phyloP scores from a whole-genome alignment of 192 early-diverging fungal species.

The Phlyctochytrium planicorne region DNA sequence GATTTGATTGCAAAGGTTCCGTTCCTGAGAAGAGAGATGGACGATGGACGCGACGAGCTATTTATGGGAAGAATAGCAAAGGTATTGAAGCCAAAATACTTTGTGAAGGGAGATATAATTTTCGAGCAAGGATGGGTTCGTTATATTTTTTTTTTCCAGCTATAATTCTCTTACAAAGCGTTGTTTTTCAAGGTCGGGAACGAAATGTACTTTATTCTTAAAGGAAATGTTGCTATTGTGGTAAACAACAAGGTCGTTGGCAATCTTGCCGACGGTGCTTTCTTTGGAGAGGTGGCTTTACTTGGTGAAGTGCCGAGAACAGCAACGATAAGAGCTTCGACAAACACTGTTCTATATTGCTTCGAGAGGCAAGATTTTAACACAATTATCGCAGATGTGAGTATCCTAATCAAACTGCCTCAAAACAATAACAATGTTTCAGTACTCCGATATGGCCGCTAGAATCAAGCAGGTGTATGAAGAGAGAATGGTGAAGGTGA shows the following conservation, averaged over 20 bases:
- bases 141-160: constrained; percentile 7
- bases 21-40: constrained; percentile 41
- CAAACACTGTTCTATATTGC: constrained; percentile 36
- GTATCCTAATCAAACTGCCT: neutral
- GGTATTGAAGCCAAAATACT: constrained; percentile 38
- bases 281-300: constrained; percentile 47
- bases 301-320: constrained; percentile 47
- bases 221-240: constrained; percentile 36
- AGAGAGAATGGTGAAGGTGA: constrained; percentile 45
- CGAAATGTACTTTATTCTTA: constrained; percentile 49
- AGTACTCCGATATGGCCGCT: constrained; percentile 40
- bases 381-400: constrained; percentile 34
- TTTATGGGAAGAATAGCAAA: constrained; percentile 46
- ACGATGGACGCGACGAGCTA: constrained; percentile 41
- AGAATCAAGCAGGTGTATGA: constrained; percentile 40
- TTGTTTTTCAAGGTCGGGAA: constrained; percentile 36
- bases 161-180: constrained; percentile 9
- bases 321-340: constrained; percentile 38
- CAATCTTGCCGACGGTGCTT: constrained; percentile 28
- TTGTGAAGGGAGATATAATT: constrained; percentile 44
- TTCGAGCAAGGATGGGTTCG: constrained; percentile 47
- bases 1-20: constrained; percentile 48
- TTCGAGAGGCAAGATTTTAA: constrained; percentile 40
- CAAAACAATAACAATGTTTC: constrained; percentile 2
- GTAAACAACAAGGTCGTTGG: constrained; percentile 29